phyloP scores from a whole-genome alignment of 306 rosid species.

The Cucurbita ficifolia region DNA sequence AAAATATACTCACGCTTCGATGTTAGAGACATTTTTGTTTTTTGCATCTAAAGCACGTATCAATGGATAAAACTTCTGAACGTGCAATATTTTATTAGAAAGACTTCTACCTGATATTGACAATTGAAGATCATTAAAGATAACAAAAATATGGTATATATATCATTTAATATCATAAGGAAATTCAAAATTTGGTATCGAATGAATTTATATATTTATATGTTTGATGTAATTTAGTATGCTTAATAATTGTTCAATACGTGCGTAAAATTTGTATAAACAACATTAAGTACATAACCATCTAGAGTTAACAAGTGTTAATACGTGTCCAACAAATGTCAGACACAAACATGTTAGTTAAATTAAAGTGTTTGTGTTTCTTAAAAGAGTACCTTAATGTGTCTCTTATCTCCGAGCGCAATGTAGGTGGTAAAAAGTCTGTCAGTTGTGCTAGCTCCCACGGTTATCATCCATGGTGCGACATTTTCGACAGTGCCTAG shows the following conservation, averaged over 20 bases:
- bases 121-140: neutral
- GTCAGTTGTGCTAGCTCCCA: conserved; percentile 65
- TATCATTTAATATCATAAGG: too few relatives aligned
- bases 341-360: too few relatives aligned
- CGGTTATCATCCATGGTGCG: conserved; percentile 61
- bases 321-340: too few relatives aligned
- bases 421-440: conserved; percentile 24
- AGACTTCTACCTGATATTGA: conserved; percentile 39
- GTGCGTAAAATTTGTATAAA: too few relatives aligned
- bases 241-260: too few relatives aligned
- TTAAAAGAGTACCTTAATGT: conserved; percentile 14
- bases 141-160: neutral
- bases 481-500: conserved; percentile 24
- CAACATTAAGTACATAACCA: too few relatives aligned
- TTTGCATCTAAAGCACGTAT: conserved; percentile 22
- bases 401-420: conserved; percentile 31
- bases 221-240: too few relatives aligned
- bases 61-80: conserved; percentile 31
- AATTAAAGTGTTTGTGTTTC: too few relatives aligned
- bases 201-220: too few relatives aligned
- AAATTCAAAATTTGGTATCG: too few relatives aligned
- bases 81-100: conserved; percentile 19
- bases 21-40: neutral
- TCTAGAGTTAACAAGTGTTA: too few relatives aligned
- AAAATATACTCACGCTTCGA: conserved; percentile 37